These are phyloP conservation scores for Laburnicola sp. DNA, from an alignment of 2,329 filamentous ascomycete species.

Conservation along the genomic window DNA sequence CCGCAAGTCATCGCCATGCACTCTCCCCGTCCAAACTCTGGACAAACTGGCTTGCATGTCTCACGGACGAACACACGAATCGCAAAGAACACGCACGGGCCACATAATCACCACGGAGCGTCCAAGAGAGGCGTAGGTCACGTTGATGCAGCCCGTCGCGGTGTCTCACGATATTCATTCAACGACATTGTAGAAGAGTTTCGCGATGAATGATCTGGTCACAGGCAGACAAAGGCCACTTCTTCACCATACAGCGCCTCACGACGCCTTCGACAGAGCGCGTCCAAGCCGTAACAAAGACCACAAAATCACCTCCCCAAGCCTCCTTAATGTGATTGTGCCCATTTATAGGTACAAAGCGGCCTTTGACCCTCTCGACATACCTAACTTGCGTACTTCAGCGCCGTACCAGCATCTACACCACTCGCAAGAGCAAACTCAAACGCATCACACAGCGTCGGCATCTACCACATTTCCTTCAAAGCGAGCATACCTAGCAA, in stretches of 20 bases:
- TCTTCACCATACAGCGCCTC: constrained; percentile 10
- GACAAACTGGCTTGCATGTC: neutral
- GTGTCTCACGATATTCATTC: neutral
- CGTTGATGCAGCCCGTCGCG: neutral
- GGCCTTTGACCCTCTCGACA: constrained; percentile 14
- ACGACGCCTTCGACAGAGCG: constrained; percentile 19
- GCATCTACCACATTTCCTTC: constrained; percentile 17
- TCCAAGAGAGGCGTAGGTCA: neutral
- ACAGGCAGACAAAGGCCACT: constrained; percentile 4
- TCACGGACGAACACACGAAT: neutral
- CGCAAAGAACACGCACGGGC: neutral
- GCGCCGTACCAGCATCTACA: neutral
- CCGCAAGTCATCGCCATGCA: neutral
- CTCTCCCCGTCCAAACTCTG: neutral
- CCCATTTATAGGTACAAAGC: constrained; percentile 29
- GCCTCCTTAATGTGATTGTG: constrained; percentile 35
- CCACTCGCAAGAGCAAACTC: neutral
- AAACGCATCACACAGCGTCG: neutral
- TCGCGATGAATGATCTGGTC: constrained; percentile 1
- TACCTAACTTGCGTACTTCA: constrained; percentile 14
- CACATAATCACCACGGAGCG: neutral
- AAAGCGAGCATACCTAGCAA: neutral
- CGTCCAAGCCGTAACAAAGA: constrained; percentile 32
- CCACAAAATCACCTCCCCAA: constrained; percentile 23
- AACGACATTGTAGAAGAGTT: neutral